Percentiles rank a stretch among this genome's conserved stretches.
phyloP scores from a whole-genome alignment of 2,329 filamentous ascomycete species.

The Curvularia spicifera region DNA sequence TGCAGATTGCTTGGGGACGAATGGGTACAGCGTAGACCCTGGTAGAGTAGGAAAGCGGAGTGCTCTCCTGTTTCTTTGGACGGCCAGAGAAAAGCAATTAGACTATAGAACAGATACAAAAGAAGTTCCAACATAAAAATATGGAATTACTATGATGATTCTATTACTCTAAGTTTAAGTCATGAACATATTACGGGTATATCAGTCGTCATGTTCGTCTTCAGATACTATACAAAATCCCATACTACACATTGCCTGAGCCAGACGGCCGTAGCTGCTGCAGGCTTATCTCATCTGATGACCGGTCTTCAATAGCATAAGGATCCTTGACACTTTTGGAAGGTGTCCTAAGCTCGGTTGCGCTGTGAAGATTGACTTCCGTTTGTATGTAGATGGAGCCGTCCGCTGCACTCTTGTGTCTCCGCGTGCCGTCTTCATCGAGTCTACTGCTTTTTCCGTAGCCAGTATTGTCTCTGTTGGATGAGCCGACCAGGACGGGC shows the following conservation, averaged over 20 bases:
- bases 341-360: background rate
- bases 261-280: background rate
- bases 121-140: background rate
- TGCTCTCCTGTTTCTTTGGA: background rate
- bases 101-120: background rate
- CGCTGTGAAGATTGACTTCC: background rate
- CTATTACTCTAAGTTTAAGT: background rate
- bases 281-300: constrained; percentile 1
- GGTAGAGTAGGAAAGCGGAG: background rate
- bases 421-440: background rate
- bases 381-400: background rate
- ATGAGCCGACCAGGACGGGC: background rate
- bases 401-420: background rate
- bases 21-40: background rate
- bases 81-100: background rate
- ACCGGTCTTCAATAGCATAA: background rate
- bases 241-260: background rate
- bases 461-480: background rate
- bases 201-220: background rate
- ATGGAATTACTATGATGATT: background rate
- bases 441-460: background rate
- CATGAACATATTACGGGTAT: background rate
- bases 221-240: background rate
- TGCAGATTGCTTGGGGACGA: background rate
- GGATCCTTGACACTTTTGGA: background rate